Percentiles rank a stretch among this genome's conserved stretches.
phyloP scores from a whole-genome alignment of 1,284 basidiomycete species.

The Porodaedalea pini region DNA sequence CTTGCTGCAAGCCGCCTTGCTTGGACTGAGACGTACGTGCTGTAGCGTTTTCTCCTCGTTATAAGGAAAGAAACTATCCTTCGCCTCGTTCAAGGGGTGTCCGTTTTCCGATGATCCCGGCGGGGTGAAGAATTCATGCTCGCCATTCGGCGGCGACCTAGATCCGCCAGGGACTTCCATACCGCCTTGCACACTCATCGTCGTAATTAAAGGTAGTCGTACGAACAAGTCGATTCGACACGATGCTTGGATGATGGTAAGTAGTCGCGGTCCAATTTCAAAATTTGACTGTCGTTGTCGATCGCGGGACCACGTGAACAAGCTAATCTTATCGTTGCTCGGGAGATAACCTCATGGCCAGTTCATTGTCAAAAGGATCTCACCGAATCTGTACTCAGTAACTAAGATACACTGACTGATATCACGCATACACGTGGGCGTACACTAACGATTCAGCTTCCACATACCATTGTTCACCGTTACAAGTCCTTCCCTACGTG shows the following conservation, averaged over 20 bases:
- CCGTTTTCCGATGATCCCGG: conserved; percentile 1
- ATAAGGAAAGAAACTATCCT: conserved; percentile 12
- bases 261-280: neutral
- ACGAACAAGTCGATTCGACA: no score
- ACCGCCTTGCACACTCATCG: conserved; percentile 45
- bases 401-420: no score
- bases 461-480: conserved; percentile 69
- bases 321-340: neutral
- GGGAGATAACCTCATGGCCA: neutral
- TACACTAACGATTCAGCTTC: conserved; percentile 46
- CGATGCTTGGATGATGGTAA: no score
- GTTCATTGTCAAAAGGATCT: no score
- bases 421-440: neutral
- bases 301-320: neutral
- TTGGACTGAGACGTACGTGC: conserved; percentile 49
- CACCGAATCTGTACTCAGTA: no score
- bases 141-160: neutral
- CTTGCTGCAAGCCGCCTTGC: neutral
- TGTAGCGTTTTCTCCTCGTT: conserved; percentile 48
- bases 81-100: conserved; percentile 1
- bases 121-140: conserved; percentile 11
- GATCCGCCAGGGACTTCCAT: neutral
- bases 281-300: neutral
- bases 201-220: conserved; percentile 54
- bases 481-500: conserved; percentile 73